phyloP scores from a whole-genome alignment of 176 grass and related monocot species.

The Stipa capillata region DNA sequence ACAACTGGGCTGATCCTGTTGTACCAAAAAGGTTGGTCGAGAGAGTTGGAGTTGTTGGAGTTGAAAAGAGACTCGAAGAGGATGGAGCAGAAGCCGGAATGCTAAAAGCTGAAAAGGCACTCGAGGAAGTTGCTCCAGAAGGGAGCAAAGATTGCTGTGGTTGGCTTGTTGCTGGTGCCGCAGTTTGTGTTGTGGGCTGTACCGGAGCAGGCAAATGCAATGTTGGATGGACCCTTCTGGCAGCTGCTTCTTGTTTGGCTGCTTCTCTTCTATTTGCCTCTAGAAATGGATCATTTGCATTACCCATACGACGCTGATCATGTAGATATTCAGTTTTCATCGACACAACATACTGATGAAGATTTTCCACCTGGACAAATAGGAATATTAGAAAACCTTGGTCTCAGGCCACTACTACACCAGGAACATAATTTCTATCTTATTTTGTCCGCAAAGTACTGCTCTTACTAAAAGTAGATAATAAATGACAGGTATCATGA shows the following conservation, averaged over 20 bases:
- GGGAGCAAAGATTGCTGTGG: slow-evolving; percentile 38
- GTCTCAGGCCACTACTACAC: background rate
- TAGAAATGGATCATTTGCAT: slow-evolving; percentile 82
- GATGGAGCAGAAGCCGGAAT: slow-evolving; percentile 53
- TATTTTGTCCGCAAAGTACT: background rate
- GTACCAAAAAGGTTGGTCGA: slow-evolving; percentile 57
- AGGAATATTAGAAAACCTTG: slow-evolving; percentile 4
- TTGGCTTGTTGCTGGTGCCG: slow-evolving; percentile 37
- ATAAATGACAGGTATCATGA: background rate
- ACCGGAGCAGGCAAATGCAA: slow-evolving; percentile 68
- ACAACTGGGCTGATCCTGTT: slow-evolving; percentile 45
- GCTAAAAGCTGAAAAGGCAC: slow-evolving; percentile 40
- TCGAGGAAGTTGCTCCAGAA: slow-evolving; percentile 29
- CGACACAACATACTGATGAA: slow-evolving; percentile 88
- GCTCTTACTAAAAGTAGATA: background rate
- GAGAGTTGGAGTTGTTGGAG: slow-evolving; percentile 56
- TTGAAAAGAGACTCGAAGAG: slow-evolving; percentile 65
- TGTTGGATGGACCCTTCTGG: slow-evolving; percentile 88
- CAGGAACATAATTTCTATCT: background rate
- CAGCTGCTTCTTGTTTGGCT: slow-evolving; percentile 81
- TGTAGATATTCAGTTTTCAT: slow-evolving; percentile 76
- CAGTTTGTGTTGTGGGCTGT: slow-evolving; percentile 39
- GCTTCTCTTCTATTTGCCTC: slow-evolving; percentile 92
- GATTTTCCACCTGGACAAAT: slow-evolving; percentile 79
- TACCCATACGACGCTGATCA: slow-evolving; percentile 44